Base-by-base conservation (phyloP, 2,329 filamentous ascomycete species). In the Venturia asperata region DNA sequence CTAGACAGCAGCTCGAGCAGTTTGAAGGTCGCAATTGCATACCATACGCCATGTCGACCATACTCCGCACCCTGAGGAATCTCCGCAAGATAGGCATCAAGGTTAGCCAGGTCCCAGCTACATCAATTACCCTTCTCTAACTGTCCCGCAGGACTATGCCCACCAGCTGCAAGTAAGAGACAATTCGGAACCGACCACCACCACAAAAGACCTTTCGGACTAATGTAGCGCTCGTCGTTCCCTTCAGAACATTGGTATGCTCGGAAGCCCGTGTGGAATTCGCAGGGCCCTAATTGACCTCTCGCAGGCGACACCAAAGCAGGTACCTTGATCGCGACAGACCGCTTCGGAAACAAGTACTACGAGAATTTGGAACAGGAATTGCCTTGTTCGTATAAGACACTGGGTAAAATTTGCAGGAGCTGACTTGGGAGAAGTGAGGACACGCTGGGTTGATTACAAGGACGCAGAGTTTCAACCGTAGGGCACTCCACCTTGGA, bases 361-460 rank as follows among this genome's bases (percentile, higher is more conserved):
- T 99, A 86, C 77, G 94, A 99, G 84, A 97, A 99, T 82, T 78
- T 86, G 74, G 79, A 82, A 67, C 92, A 97, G 76, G 94, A 99
- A 78, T 83, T 99, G 67, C 94, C 94, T 66, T 82, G 91, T 96
- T 82, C 75, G 88, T 42, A 24, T 49, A 64, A 65, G 60, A 17
- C 19, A 64, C 63, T 27, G 43, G 55, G 61, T 56, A 37, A 61
- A 42, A 61, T 66, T 2, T 17, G 61, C 21, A 61, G 24, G 61
- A 61, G 66, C 65, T 70, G 68, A 73, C 67, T 34, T 34, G 17
- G 61, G 45, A 24, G 24, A 71, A 94, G 92, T 97, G 72, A 89
- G 93, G 74, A 97, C 92, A 71, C 87, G 92, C 82, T 99, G 95
- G 94, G 90, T 99, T 69, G 92, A 97, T 78, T 99, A 95, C 83